Conservation (phyloP, 768 basidiomycete species). For the Sarcodon sp. region DNA sequence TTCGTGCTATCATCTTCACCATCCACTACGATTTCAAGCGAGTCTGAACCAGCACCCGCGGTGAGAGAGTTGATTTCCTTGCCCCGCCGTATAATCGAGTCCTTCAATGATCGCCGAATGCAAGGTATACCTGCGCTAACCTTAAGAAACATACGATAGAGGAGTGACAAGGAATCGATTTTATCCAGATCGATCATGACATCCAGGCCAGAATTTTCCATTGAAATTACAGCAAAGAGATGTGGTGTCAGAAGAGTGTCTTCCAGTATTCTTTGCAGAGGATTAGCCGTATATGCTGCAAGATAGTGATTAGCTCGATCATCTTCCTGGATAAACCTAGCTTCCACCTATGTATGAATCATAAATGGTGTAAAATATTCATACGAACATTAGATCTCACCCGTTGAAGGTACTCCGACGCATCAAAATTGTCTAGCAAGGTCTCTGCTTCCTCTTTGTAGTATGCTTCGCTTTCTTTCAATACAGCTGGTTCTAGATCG, state of each 20-base stretch:
- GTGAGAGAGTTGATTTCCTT: constrained; percentile 59
- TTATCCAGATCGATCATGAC: constrained; percentile 78
- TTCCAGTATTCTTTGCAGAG: constrained; percentile 67
- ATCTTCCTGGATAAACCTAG: constrained; percentile 71
- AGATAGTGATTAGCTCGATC: constrained; percentile 81
- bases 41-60: constrained; percentile 18
- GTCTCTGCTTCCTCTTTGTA: constrained; percentile 65
- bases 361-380: background rate
- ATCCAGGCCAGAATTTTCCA: constrained; percentile 78
- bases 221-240: constrained; percentile 57
- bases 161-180: constrained; percentile 57
- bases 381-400: constrained; percentile 31
- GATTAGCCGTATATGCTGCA: constrained; percentile 53
- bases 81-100: constrained; percentile 62
- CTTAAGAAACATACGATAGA: constrained; percentile 64
- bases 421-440: constrained; percentile 63
- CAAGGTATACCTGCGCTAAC: constrained; percentile 54
- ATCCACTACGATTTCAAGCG: constrained; percentile 14
- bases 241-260: constrained; percentile 68
- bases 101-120: constrained; percentile 56
- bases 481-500: constrained; percentile 73
- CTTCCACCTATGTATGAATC: constrained; percentile 48
- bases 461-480: constrained; percentile 67
- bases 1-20: constrained; percentile 24
- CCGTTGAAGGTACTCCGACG: constrained; percentile 66